Evolutionary conservation across 208 protist species (phyloP).

Genomic region (Porcisia deanei): DNA sequence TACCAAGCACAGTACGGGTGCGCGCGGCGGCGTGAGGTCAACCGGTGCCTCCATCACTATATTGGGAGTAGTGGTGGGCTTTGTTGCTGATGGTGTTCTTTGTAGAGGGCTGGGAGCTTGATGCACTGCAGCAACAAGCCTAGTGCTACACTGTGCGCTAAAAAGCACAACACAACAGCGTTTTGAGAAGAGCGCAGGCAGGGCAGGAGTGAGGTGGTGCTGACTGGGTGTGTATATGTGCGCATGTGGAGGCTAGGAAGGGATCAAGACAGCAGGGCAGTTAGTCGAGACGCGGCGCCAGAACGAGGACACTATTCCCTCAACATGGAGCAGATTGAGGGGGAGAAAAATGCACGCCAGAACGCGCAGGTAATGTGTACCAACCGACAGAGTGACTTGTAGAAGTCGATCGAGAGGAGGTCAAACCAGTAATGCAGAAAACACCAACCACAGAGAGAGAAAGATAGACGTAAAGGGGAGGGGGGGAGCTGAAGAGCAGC

Average conservation of each 20-base stretch:
- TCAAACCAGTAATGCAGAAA: neutral
- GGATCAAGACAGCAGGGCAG: neutral
- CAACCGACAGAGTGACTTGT: no score
- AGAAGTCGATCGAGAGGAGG: neutral
- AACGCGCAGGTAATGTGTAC: neutral
- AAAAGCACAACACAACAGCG: neutral
- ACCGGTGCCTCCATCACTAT: conserved; percentile 9
- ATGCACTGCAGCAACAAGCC: neutral
- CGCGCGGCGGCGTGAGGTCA: conserved; percentile 30
- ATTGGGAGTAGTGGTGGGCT: neutral
- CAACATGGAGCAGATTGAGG: neutral
- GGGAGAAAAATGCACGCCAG: neutral
- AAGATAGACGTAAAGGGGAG: neutral
- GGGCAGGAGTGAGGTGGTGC: no score
- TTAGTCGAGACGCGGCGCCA: neutral
- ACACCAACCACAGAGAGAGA: neutral
- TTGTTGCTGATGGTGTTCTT: neutral
- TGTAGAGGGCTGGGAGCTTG: neutral
- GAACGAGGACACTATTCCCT: neutral
- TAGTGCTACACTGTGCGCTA: neutral
- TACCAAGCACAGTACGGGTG: conserved; percentile 68
- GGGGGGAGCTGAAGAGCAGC: neutral
- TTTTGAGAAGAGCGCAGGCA: neutral
- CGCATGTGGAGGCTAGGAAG: neutral
- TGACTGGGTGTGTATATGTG: neutral